Percentiles rank a stretch among this genome's conserved stretches.
Conservation (phyloP, 192 early-diverging fungal genomes). For the Linnemannia elongata region DNA sequence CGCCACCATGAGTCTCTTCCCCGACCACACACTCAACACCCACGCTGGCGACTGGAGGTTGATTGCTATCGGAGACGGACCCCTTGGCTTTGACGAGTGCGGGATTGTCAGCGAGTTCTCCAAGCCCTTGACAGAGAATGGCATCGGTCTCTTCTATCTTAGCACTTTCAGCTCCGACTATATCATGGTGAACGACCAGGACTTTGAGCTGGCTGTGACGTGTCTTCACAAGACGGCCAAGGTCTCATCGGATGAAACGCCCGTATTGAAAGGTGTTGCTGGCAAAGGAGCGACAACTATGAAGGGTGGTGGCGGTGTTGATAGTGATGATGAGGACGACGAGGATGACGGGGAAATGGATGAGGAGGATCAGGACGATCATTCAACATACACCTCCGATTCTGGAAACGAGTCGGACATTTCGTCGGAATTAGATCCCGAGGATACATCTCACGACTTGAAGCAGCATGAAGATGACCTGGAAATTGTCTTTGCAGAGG, state of each 20-base stretch:
- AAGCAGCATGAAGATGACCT: constrained; percentile 13
- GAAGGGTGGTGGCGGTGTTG: neutral
- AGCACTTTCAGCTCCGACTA: constrained; percentile 56
- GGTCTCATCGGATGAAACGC: neutral
- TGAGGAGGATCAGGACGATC: constrained; percentile 7
- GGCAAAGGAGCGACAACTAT: neutral
- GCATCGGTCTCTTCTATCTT: constrained; percentile 46
- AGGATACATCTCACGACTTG: neutral
- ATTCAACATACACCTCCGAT: neutral
- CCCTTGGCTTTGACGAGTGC: constrained; percentile 53
- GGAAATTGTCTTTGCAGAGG: constrained; percentile 21
- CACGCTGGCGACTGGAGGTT: constrained; percentile 51
- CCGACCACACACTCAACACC: constrained; percentile 48
- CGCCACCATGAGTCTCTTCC: constrained; percentile 37
- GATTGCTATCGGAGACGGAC: constrained; percentile 52
- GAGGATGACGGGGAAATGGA: neutral
- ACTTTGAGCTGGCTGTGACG: constrained; percentile 44
- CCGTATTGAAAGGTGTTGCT: neutral
- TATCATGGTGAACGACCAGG: constrained; percentile 52
- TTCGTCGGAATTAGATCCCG: constrained; percentile 1
- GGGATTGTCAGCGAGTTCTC: constrained; percentile 55
- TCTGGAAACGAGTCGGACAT: constrained; percentile 6
- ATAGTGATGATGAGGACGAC: neutral
- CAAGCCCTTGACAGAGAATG: constrained; percentile 25
- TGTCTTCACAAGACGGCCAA: constrained; percentile 37